Percentiles rank a stretch among this genome's conserved stretches.
phyloP scores from a whole-genome alignment of 345 rosid genomes.

The Aquilaria malaccensis region DNA sequence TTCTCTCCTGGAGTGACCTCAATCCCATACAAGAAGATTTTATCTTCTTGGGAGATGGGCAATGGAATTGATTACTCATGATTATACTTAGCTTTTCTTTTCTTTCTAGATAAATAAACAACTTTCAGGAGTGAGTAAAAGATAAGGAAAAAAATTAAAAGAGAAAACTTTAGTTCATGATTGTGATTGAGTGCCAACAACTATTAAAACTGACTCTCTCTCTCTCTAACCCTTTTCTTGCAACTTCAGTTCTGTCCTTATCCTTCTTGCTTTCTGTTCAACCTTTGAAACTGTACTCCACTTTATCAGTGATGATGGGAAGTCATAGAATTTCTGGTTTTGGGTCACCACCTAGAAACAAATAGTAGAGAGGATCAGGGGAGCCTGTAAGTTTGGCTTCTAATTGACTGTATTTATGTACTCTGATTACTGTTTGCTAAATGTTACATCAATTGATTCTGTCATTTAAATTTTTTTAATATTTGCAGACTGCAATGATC shows the following conservation, averaged over 20 bases:
- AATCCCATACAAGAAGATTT: conserved; percentile 31
- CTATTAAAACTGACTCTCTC: neutral
- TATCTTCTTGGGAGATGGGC: conserved; percentile 21
- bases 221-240: neutral
- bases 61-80: neutral
- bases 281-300: neutral
- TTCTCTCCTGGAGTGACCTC: conserved; percentile 49
- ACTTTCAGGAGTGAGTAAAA: too few relatives aligned
- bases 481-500: too few relatives aligned
- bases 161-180: neutral
- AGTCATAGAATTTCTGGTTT: neutral
- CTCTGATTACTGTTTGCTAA: too few relatives aligned
- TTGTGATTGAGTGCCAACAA: neutral
- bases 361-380: too few relatives aligned
- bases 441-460: too few relatives aligned
- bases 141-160: neutral
- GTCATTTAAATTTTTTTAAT: too few relatives aligned
- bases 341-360: too few relatives aligned
- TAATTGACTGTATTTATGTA: too few relatives aligned
- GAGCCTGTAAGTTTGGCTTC: too few relatives aligned
- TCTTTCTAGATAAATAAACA: neutral
- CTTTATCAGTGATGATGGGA: neutral
- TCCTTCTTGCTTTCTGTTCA: neutral
- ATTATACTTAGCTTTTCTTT: neutral
- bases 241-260: neutral